Conservation (phyloP, 2,329 filamentous ascomycete species). For the Xylaria sp. region DNA sequence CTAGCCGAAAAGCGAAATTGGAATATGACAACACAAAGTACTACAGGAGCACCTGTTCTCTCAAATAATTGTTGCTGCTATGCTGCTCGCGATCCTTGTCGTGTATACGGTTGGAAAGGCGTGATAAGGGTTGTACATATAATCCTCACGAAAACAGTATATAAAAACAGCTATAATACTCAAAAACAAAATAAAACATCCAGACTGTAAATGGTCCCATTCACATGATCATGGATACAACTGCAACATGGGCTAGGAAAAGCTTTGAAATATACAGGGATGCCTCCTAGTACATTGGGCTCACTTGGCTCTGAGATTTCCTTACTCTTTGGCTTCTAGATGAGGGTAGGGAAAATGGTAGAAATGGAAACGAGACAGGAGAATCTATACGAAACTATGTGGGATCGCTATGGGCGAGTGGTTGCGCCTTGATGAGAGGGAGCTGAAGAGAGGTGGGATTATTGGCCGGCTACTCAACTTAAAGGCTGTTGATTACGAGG, state of each 20-base stretch:
- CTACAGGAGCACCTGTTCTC: neutral
- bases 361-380: too few relatives aligned
- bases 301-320: too few relatives aligned
- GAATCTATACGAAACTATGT: too few relatives aligned
- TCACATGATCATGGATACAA: neutral
- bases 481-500: too few relatives aligned
- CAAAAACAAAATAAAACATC: conserved; percentile 6
- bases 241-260: neutral
- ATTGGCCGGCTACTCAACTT: too few relatives aligned
- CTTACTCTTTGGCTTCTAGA: too few relatives aligned
- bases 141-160: neutral
- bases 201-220: neutral
- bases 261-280: neutral
- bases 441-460: too few relatives aligned
- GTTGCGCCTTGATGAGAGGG: too few relatives aligned
- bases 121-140: conserved; percentile 1
- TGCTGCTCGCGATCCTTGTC: neutral
- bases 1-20: too few relatives aligned
- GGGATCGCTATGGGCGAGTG: too few relatives aligned
- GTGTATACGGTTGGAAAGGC: neutral
- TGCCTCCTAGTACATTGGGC: too few relatives aligned
- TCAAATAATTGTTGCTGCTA: neutral
- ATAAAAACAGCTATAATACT: conserved; percentile 2
- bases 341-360: too few relatives aligned
- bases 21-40: neutral